Percentiles rank a stretch among this genome's conserved stretches.
These are phyloP conservation scores for Prototheca cutis DNA, from an alignment of 163 green algal species.

Conservation along the genomic window DNA sequence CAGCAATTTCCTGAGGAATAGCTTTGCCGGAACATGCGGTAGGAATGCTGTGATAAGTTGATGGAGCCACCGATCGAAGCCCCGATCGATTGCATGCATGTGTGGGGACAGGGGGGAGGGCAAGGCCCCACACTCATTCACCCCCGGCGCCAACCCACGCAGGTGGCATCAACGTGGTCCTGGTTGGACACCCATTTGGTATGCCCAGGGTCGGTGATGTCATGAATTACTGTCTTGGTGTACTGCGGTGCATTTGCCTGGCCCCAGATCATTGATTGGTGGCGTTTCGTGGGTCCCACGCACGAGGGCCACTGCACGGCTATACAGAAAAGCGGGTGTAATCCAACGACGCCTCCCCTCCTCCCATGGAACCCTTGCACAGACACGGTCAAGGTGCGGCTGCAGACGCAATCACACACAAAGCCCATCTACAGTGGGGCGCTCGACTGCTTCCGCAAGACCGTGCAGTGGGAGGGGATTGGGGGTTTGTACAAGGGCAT, in stretches of 20 bases:
- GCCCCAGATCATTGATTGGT: too few relatives aligned
- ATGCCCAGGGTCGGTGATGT: too few relatives aligned
- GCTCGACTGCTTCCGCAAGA: conserved; percentile 82
- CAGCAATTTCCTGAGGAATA: too few relatives aligned
- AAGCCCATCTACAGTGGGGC: conserved; percentile 87
- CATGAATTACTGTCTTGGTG: too few relatives aligned
- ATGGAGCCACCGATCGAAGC: neutral
- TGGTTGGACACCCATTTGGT: conserved; percentile 88
- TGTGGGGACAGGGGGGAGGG: too few relatives aligned
- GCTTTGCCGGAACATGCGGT: conserved; percentile 6
- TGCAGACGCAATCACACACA: conserved; percentile 75
- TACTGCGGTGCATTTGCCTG: too few relatives aligned
- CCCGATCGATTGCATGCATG: too few relatives aligned
- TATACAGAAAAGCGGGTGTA: too few relatives aligned
- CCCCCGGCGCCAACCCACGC: conserved; percentile 11
- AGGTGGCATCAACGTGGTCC: conserved; percentile 81
- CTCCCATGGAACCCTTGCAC: neutral
- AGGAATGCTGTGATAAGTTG: neutral
- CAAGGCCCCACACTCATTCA: too few relatives aligned
- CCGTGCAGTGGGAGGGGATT: conserved; percentile 78
- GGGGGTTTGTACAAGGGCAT: conserved; percentile 87
- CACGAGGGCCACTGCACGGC: too few relatives aligned
- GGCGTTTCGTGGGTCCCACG: too few relatives aligned
- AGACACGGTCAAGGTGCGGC: conserved; percentile 67
- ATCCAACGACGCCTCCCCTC: neutral